phyloP scores from a whole-genome alignment of 1,284 basidiomycete genomes.

The Mycena sp. region DNA sequence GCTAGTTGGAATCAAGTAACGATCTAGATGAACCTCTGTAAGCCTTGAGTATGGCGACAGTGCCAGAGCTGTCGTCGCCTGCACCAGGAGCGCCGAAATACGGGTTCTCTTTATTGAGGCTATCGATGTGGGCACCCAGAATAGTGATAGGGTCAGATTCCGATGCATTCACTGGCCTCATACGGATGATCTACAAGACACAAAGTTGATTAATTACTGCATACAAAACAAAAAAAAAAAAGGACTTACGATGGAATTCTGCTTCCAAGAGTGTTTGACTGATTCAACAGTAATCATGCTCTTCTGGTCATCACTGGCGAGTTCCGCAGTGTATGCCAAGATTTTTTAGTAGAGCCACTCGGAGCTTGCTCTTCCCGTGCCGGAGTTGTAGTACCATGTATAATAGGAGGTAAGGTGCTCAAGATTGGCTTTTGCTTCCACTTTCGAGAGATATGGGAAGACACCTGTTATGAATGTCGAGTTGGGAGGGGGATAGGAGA shows the following conservation, averaged over 20 bases:
- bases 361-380: constrained; percentile 19
- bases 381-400: constrained; percentile 18
- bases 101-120: too few species aligned
- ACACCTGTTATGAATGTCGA: constrained; percentile 16
- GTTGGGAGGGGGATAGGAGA: constrained; percentile 23
- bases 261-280: constrained; percentile 91
- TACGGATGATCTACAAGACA: constrained; percentile 66
- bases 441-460: constrained; percentile 9
- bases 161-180: constrained; percentile 65
- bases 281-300: constrained; percentile 74
- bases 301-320: constrained; percentile 63
- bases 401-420: constrained; percentile 17
- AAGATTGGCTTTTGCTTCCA: constrained; percentile 17
- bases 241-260: constrained; percentile 85
- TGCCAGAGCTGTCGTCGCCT: too few species aligned
- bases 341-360: constrained; percentile 26
- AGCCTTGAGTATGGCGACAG: too few species aligned
- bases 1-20: too few species aligned
- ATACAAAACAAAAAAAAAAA: too few species aligned
- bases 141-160: constrained; percentile 68
- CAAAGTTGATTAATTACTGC: not conserved
- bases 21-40: too few species aligned
- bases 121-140: too few species aligned
- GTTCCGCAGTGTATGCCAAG: constrained; percentile 54
- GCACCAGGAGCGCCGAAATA: too few species aligned